Evolutionary conservation across 1,284 basidiomycete species (phyloP).

Genomic region (Crocinoboletus sp.): DNA sequence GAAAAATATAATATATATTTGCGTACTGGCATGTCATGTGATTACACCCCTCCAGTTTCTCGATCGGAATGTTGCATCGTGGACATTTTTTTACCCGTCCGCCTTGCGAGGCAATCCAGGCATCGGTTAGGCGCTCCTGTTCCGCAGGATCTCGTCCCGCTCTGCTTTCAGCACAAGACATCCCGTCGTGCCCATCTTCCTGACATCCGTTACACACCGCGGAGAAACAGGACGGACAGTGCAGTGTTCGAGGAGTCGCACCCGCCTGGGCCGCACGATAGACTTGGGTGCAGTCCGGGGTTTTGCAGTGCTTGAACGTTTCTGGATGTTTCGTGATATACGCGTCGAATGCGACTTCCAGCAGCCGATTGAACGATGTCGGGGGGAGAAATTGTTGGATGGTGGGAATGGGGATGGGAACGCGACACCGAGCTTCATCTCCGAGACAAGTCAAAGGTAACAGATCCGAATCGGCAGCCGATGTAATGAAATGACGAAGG

Average conservation of each 20-base stretch:
- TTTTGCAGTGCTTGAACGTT: slow-evolving; percentile 50
- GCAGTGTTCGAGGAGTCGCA: slow-evolving; percentile 28
- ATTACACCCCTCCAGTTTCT: slow-evolving; percentile 53
- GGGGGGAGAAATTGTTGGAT: slow-evolving; percentile 44
- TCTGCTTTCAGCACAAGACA: slow-evolving; percentile 44
- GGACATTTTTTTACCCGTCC: slow-evolving; percentile 39
- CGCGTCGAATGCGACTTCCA: slow-evolving; percentile 42
- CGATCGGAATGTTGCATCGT: slow-evolving; percentile 41
- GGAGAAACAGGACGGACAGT: slow-evolving; percentile 49
- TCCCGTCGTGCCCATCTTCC: slow-evolving; percentile 46
- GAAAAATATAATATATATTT: no score
- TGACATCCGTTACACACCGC: slow-evolving; percentile 48
- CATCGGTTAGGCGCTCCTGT: slow-evolving; percentile 43
- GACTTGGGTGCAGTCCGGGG: slow-evolving; percentile 53
- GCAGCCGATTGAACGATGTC: slow-evolving; percentile 40
- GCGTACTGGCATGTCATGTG: slow-evolving; percentile 43
- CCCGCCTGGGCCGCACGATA: slow-evolving; percentile 37
- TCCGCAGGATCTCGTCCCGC: slow-evolving; percentile 34
- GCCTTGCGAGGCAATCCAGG: slow-evolving; percentile 35
- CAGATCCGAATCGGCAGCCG: slow-evolving; percentile 39
- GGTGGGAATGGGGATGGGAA: slow-evolving; percentile 45
- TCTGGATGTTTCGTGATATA: slow-evolving; percentile 44
- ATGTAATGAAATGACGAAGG: slow-evolving; percentile 46
- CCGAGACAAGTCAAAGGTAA: slow-evolving; percentile 54
- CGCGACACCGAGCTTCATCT: slow-evolving; percentile 43